Evolutionary conservation across 768 basidiomycete genomes (phyloP), one percentile per base, ranked within the genome.

Genomic region (Russula sp.): DNA sequence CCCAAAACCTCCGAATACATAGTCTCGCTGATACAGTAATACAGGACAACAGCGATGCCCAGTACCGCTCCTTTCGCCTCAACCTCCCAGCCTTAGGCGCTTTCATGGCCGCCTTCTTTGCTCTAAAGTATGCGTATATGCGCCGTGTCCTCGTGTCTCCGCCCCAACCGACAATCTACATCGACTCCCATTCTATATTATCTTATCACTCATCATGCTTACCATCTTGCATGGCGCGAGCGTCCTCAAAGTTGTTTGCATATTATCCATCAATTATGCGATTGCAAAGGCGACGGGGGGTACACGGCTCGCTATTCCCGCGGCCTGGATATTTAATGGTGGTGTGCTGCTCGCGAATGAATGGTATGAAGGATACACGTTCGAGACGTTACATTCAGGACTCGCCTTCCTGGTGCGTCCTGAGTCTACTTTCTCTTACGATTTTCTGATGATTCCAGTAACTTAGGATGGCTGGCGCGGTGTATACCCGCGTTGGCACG

Each of bases 11-110:
- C 46, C 30, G 9, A 30, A 48, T 24, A 38, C 24, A 42, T 34
- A 18, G 5, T 5, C 51, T 16, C n/a, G 4, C 59, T 55, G 18
- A 60, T 20, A 38, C 11, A 10, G 18, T 11, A 42, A 55, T 24
- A 54, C 49, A 98, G 96, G 97, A 99, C 75, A 91, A 89, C 71
- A 93, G 91, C 67, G 97, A 98, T 71, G 77, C 81, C 0, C 97
- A 98, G 77, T 98, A 94, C 73, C 88, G 89, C 28, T 82, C 86
- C 3, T 97, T 99, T 75, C 84, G 97, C 44, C 79, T 82, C 69
- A 92, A 94, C 72, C 72, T 98, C 52, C 83, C 87, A 6, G 74
- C 86, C 6, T 81, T 98, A 5, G 70, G 79, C 42, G 48, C 73
- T 48, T 78, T 90, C 32, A 76, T 78, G 18, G 63, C 76, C 30